These are phyloP conservation scores for Hypoxylon lenormandii DNA, from an alignment of 495 filamentous ascomycete species.

Conservation along the genomic window DNA sequence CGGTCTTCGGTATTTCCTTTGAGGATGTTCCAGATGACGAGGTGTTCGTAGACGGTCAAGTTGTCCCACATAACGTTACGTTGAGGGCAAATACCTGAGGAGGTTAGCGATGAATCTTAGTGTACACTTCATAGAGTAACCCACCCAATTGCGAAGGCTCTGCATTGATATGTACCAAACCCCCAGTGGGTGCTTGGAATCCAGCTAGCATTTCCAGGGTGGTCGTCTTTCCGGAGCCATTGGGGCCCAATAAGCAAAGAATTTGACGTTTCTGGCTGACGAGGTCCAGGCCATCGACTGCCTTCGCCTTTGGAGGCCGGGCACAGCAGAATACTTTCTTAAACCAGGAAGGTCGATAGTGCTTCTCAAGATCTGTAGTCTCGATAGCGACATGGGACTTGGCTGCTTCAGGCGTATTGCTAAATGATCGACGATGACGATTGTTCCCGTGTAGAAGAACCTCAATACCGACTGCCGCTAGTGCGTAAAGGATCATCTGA, in stretches of 20 bases:
- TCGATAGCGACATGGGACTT: constrained; percentile 54
- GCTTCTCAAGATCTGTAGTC: constrained; percentile 35
- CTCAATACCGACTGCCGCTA: constrained; percentile 73
- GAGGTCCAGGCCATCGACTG: constrained; percentile 72
- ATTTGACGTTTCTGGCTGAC: constrained; percentile 73
- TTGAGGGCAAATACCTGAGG: constrained; percentile 75
- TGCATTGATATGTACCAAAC: constrained; percentile 68
- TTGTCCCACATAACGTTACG: constrained; percentile 81
- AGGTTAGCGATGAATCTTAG: constrained; percentile 1
- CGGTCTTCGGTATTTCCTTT: constrained; percentile 67
- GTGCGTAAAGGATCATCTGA: constrained; percentile 72
- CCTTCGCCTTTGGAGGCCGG: constrained; percentile 65
- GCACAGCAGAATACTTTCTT: constrained; percentile 62
- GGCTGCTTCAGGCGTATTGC: constrained; percentile 15
- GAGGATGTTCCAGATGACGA: constrained; percentile 73
- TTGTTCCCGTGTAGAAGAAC: constrained; percentile 71
- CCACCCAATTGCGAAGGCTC: constrained; percentile 45
- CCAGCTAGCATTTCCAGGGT: constrained; percentile 80
- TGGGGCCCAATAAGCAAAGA: constrained; percentile 76
- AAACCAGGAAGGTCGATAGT: constrained; percentile 71
- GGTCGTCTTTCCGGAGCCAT: constrained; percentile 80
- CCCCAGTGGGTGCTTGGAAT: constrained; percentile 69
- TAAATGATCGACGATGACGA: constrained; percentile 61
- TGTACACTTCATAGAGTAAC: neutral
- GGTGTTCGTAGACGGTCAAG: constrained; percentile 77